Percentiles rank a stretch among this genome's conserved stretches.
These are phyloP conservation scores for Sordariomycetes sp. DNA, from an alignment of 2,329 filamentous ascomycete species.

Conservation along the genomic window DNA sequence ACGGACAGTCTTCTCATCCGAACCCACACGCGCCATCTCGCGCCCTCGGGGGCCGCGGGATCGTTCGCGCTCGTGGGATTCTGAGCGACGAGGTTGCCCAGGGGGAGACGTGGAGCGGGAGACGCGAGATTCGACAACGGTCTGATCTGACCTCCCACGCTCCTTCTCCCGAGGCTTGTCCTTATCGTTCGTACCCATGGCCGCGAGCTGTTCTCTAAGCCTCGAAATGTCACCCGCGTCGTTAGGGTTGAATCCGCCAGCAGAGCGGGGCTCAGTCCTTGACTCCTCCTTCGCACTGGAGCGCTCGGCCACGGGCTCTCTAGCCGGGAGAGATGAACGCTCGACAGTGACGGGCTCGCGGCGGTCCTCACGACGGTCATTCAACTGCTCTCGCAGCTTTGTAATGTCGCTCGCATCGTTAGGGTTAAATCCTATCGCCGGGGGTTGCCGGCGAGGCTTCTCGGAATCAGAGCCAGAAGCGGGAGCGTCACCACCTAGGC, in stretches of 20 bases:
- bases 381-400: constrained; percentile 41
- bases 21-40: constrained; percentile 19
- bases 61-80: neutral
- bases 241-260: constrained; percentile 43
- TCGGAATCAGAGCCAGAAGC: constrained; percentile 30
- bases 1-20: constrained; percentile 43
- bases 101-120: constrained; percentile 10
- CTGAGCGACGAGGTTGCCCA: constrained; percentile 8
- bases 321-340: no score
- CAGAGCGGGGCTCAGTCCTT: no score
- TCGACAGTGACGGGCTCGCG: constrained; percentile 13
- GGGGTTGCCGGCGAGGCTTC: constrained; percentile 25
- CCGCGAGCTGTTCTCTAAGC: constrained; percentile 40
- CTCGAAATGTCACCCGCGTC: constrained; percentile 39
- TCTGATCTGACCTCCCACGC: neutral
- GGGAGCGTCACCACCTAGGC: constrained; percentile 23
- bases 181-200: constrained; percentile 20
- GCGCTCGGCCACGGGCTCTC: no score
- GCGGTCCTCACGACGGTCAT: no score
- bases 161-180: constrained; percentile 1
- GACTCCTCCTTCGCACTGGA: no score
- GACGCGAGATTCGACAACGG: constrained; percentile 3
- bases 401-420: constrained; percentile 41
- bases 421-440: constrained; percentile 39
- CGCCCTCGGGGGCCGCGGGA: constrained; percentile 32